A percentile compares a stretch with the other conserved stretches of the same genome.
phyloP scores from a whole-genome alignment of 2,329 filamentous ascomycete species.

The Apiospora rasikravindrae region DNA sequence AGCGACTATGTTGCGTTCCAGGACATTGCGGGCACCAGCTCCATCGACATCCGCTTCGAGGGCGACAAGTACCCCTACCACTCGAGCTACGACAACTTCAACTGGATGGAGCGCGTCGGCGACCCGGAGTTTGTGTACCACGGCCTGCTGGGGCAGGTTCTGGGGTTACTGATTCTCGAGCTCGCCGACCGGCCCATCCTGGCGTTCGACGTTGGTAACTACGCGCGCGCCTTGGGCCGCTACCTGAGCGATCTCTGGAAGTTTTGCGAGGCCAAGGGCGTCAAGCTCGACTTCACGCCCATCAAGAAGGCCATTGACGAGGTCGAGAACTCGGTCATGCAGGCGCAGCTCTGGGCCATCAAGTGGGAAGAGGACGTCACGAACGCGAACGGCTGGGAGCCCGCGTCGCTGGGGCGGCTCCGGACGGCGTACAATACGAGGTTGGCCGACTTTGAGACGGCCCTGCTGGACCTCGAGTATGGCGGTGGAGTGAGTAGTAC shows the following conservation, averaged over 20 bases:
- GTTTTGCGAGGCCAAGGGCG: constrained; percentile 65
- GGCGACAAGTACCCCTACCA: constrained; percentile 73
- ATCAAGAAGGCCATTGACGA: constrained; percentile 67
- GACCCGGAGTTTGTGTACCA: constrained; percentile 88
- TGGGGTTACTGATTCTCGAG: constrained; percentile 83
- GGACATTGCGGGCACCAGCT: constrained; percentile 86
- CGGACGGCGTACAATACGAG: constrained; percentile 79
- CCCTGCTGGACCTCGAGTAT: constrained; percentile 76
- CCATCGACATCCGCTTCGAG: constrained; percentile 81
- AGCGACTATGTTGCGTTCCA: constrained; percentile 92
- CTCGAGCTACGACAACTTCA: constrained; percentile 88
- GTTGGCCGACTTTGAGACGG: constrained; percentile 81
- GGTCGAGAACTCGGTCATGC: constrained; percentile 63
- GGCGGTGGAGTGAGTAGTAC: constrained; percentile 75
- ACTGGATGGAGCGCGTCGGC: constrained; percentile 80
- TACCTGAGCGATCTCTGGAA: constrained; percentile 72
- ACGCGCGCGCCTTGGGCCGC: constrained; percentile 66
- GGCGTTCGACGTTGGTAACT: constrained; percentile 79
- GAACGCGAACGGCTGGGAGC: constrained; percentile 77
- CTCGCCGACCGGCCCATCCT: constrained; percentile 80
- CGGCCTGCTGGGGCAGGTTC: constrained; percentile 76
- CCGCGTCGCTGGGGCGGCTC: constrained; percentile 66
- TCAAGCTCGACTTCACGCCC: constrained; percentile 59
- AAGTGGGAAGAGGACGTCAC: constrained; percentile 78
- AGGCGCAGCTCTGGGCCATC: constrained; percentile 78